Base-by-base conservation (phyloP, 495 filamentous ascomycete species). In the Penicillium paradoxum region DNA sequence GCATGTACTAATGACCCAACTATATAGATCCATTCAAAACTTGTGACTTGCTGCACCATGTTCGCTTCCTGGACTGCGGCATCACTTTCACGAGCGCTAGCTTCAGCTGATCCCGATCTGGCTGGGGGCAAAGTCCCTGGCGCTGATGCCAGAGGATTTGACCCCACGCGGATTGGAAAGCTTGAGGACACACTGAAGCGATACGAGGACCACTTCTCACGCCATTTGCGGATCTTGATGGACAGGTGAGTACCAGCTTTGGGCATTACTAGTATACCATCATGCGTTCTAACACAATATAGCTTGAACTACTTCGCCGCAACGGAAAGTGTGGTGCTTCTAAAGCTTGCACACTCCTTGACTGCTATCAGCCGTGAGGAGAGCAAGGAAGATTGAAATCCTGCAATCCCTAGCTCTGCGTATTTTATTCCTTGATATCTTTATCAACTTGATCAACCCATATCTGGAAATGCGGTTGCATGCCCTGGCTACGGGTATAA, bases 231-330 rank as follows among this genome's bases (percentile, higher is more conserved):
- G 70, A 93, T 97, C 57, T 66, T 98, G 55, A 78, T 97, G 44
- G 92, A 97, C 69, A 89, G 89, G 73, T 76, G 46, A 53, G 65
- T 55, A 8, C 11, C 13, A 29, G 1, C 6, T 10, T 46, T 9
- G 5, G 9, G 4, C 18, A 48, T 34, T 0, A 1, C 17, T 29
- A 29, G 11, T 25, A 34, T 11, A 10, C 15, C 2, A 6, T 18
- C 10, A 37, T 18, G 14, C 10, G 19, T 18, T n/a, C 60, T 63
- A 29, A 63, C 50, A 46, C 45, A 32, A 22, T 33, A 3, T 30
- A 76, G 73, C 42, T 71, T 98, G 59, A 96, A 97, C 57, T 96
- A 97, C 67, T 95, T 95, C 58, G 93, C 93, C 1, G 92, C 91
- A 0, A 98, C 93, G 2, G 93, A 98, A 73, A 97, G 93, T 56